Base-by-base conservation (phyloP, 768 basidiomycete species). In the Phanerochaete carnosa region DNA sequence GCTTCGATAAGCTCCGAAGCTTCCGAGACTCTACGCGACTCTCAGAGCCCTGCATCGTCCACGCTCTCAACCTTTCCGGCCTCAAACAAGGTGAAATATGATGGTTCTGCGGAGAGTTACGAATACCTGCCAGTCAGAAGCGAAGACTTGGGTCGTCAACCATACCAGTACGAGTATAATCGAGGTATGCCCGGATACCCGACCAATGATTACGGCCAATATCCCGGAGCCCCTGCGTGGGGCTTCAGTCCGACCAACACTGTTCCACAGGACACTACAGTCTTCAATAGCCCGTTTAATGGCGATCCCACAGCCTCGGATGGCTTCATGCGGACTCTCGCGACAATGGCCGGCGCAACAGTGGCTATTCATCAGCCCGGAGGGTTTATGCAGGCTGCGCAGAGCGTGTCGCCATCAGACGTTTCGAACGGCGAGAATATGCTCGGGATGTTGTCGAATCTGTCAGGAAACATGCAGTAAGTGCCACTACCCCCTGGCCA, bases 391-490 rank as follows among this genome's bases (percentile, higher is more conserved):
- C 50, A 50, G 37, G 12, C 23, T 33, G 29, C 29, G 13, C 49
- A 25, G 25, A 22, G 19, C 16, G 30, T 51, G 35, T 9, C 30
- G 58, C 45, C 39, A n/a, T 9, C 32, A 15, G 45, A 54, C 28
- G 29, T 25, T 8, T 12, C 54, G 7, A 45, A 25, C 39, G 60
- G 45, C 25, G 53, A 61, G 5, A 37, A 55, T 30, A 43, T 43
- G 29, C 30, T 61, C 35, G 60, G 29, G 23, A 61, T 61, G 54
- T 61, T 53, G 60, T 61, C 60, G 39, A 22, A 23, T 8, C 23
- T 51, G 43, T 47, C 60, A 1, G 49, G 23, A 15, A 47, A 29
- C n/a, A 55, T 61, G 33, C 51, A 47, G 60, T 61, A 15, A 50
- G 60, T 56, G 32, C 1, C 50, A 15, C 26, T 9, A 8, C 23